A percentile compares a stretch with the other conserved stretches of the same genome.
Conservation (phyloP, 2,329 filamentous ascomycete genomes). For the Fusarium guadeloupense region DNA sequence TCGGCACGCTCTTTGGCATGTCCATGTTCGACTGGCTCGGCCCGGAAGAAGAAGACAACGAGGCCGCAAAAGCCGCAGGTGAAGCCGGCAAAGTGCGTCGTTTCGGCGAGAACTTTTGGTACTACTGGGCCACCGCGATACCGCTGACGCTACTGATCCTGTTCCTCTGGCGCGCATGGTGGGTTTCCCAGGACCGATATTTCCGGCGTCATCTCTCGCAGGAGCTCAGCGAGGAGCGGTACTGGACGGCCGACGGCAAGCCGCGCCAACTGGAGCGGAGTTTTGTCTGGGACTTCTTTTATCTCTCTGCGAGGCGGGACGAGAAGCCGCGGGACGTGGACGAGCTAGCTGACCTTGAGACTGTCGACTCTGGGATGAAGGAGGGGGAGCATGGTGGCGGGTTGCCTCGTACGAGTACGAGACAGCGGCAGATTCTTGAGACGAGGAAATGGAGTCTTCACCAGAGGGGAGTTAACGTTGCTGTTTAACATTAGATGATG, state of each 20-base stretch:
- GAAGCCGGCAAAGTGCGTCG: conserved; percentile 28
- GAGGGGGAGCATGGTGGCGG: conserved; percentile 5
- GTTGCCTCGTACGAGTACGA: conserved; percentile 14
- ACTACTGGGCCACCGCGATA: conserved; percentile 57
- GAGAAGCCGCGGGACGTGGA: conserved; percentile 36
- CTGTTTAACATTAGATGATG: conserved; percentile 5
- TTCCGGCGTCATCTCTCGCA: conserved; percentile 56
- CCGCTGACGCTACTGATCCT: conserved; percentile 56
- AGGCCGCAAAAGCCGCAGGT: background rate
- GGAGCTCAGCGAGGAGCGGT: conserved; percentile 59
- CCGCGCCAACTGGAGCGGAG: conserved; percentile 54
- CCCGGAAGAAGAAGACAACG: conserved; percentile 45
- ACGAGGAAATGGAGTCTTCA: conserved; percentile 39
- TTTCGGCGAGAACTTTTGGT: conserved; percentile 55
- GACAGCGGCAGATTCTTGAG: conserved; percentile 39
- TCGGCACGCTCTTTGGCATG: conserved; percentile 57
- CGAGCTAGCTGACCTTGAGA: conserved; percentile 34
- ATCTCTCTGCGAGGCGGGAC: conserved; percentile 49
- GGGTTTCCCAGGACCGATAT: conserved; percentile 58
- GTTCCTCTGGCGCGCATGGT: conserved; percentile 56
- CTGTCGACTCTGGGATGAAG: conserved; percentile 30
- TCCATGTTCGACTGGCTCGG: conserved; percentile 59
- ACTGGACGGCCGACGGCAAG: conserved; percentile 57
- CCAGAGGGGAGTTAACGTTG: conserved; percentile 16
- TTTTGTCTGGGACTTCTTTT: conserved; percentile 57